These are phyloP conservation scores for Thozetella sp. DNA, from an alignment of 495 filamentous ascomycete genomes.

Conservation along the genomic window DNA sequence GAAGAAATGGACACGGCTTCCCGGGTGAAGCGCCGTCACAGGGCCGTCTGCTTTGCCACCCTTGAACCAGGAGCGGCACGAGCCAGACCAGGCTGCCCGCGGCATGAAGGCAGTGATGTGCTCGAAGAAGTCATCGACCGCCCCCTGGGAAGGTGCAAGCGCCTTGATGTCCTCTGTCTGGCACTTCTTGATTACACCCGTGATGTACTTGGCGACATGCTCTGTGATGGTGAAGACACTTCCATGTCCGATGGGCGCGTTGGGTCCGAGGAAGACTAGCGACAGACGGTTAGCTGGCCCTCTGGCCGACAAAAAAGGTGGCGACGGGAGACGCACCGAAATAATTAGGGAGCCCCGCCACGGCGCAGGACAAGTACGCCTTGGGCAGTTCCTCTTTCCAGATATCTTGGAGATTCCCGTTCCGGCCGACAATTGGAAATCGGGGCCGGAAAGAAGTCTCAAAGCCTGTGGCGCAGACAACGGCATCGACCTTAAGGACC, in stretches of 20 bases:
- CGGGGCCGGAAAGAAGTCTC: constrained; percentile 62
- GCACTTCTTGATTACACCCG: constrained; percentile 41
- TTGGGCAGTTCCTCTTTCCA: constrained; percentile 35
- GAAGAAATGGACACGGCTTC: constrained; percentile 53
- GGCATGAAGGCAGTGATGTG: constrained; percentile 49
- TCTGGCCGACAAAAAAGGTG: neutral
- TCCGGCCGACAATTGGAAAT: constrained; percentile 59
- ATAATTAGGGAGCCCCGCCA: constrained; percentile 46
- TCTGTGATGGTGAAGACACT: constrained; percentile 49
- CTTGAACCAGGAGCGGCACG: constrained; percentile 54
- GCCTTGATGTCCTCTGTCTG: constrained; percentile 43
- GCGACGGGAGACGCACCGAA: constrained; percentile 36
- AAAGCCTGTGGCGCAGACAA: constrained; percentile 76
- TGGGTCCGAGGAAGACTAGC: constrained; percentile 47
- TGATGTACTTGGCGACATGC: constrained; percentile 48
- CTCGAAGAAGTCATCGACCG: constrained; percentile 44
- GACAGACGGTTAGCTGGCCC: constrained; percentile 14
- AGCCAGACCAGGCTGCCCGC: constrained; percentile 43
- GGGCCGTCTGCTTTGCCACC: constrained; percentile 39
- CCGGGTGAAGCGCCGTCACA: constrained; percentile 49
- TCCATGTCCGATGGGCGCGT: constrained; percentile 50
- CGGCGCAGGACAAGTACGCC: constrained; percentile 48
- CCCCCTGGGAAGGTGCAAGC: constrained; percentile 34
- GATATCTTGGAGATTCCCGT: constrained; percentile 46
- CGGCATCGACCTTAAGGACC: constrained; percentile 56